These are phyloP conservation scores for Rossbeevera mucosa DNA, from an alignment of 768 basidiomycete species.

Conservation along the genomic window DNA sequence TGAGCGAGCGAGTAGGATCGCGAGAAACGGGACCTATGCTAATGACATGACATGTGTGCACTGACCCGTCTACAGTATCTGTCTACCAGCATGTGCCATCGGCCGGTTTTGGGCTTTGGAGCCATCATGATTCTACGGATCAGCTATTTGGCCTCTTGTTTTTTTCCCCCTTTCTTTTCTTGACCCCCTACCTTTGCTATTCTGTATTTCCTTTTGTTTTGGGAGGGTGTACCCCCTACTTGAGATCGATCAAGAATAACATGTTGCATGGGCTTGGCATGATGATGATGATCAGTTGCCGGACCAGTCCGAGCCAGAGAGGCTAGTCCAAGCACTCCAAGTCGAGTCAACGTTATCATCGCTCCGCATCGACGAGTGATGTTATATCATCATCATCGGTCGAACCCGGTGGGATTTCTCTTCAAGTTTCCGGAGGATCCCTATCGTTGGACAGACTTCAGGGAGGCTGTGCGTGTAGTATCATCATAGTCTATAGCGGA, in stretches of 20 bases:
- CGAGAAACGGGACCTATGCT: not conserved
- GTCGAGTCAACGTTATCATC: not conserved
- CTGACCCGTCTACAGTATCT: not conserved
- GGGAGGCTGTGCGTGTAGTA: not conserved
- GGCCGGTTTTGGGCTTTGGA: not conserved
- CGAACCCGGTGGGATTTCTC: not conserved
- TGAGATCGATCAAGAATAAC: not conserved
- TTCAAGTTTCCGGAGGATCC: not conserved
- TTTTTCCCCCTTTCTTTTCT: not conserved
- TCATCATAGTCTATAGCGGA: too few species aligned
- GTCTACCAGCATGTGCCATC: not conserved
- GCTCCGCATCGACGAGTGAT: not conserved
- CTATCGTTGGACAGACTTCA: too few species aligned
- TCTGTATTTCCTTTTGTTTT: not conserved
- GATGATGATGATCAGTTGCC: not conserved
- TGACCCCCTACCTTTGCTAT: not conserved
- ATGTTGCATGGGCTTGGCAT: not conserved
- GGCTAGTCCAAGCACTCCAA: not conserved
- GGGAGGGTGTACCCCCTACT: not conserved
- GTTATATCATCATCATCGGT: not conserved
- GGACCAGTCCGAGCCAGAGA: not conserved
- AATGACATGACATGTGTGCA: too few species aligned
- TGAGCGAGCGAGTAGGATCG: slow-evolving; percentile 2
- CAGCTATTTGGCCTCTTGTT: not conserved
- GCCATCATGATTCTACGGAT: not conserved